Base-by-base conservation (phyloP, 2,329 filamentous ascomycete genomes). In the Penicillium sp. region DNA sequence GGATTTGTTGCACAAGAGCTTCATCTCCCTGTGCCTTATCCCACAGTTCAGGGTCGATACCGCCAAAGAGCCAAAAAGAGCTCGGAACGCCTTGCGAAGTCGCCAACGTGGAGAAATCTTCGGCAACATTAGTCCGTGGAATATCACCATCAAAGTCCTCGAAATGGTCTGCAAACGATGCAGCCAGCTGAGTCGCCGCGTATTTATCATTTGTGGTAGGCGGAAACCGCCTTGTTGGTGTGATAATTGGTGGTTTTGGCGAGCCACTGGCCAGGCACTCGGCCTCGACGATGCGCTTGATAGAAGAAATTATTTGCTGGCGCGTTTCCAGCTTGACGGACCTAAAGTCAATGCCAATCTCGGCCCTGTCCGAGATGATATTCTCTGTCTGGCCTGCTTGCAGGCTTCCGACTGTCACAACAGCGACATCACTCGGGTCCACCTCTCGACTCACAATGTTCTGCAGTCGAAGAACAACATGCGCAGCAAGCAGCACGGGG, bases 371-470 rank as follows among this genome's bases (percentile, higher is more conserved):
- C 0, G 81, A 74, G 53, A 86, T 85, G 55, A 86, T 78, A 62
- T 86, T 86, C 65, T 84, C 83, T 1, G 81, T 77, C 59, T 82
- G 77, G 1, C 83, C 83, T 0, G 81, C 82, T 58, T 83, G 78
- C n/a, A 86, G 67, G 52, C 76, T 78, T 8, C 81, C 82, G 6
- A 85, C 81, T 0, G 83, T 85, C 7, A 86, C 74, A 7, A 86
- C 83, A 12, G 77, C 81, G 12, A 78, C 71, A 56, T 85, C 82
- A 23, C 30, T 73, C 59, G 43, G 82, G 55, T 81, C 74, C 3
- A 82, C 69, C 66, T 84, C 82, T 9, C 83, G 72, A 21, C 76
- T 75, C 24, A 83, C 81, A 38, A 86, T 80, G n/a, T 76, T 77
- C 66, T 86, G 83, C n/a, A 86, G 71, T 18, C 82, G 71, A 16